Conservation (phyloP, 2,329 filamentous ascomycete genomes). For the Tothia fuscella region DNA sequence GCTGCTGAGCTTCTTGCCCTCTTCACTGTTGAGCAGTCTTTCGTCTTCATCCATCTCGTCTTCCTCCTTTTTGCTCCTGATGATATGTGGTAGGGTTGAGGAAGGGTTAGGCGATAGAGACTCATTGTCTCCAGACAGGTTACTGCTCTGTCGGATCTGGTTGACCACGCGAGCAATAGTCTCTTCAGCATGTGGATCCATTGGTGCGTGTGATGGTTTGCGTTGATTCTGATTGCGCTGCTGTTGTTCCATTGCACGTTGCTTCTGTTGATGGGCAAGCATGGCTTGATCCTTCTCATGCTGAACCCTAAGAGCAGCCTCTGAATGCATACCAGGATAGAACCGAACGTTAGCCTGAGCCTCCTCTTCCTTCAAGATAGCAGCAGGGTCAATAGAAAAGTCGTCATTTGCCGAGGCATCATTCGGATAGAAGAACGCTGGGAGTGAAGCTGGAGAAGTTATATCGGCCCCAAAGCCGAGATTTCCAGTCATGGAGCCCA, state of each 20-base stretch:
- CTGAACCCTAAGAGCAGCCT: constrained; percentile 57
- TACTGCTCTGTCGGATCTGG: constrained; percentile 73
- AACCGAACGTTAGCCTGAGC: constrained; percentile 53
- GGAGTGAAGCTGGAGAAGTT: too few species aligned
- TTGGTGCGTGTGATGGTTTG: constrained; percentile 20
- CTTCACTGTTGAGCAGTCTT: constrained; percentile 83
- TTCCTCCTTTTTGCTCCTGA: constrained; percentile 78
- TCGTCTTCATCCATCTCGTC: constrained; percentile 98
- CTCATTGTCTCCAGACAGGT: constrained; percentile 42
- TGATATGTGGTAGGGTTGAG: constrained; percentile 50
- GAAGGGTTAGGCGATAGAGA: constrained; percentile 27
- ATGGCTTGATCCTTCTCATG: constrained; percentile 84
- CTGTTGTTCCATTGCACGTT: constrained; percentile 40
- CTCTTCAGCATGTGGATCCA: constrained; percentile 53
- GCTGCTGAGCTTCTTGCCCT: constrained; percentile 97
- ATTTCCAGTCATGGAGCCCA: constrained; percentile 8
- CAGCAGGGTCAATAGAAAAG: constrained; percentile 64
- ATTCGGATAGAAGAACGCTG: constrained; percentile 49
- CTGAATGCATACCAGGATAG: constrained; percentile 89
- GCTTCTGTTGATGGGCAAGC: constrained; percentile 32
- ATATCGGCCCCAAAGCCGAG: constrained; percentile 4
- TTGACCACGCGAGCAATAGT: constrained; percentile 88
- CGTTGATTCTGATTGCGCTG: constrained; percentile 18
- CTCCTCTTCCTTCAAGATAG: constrained; percentile 52
- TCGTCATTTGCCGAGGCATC: constrained; percentile 30